Evolutionary conservation across 192 early-diverging fungal genomes (phyloP).

Genomic region (Gorgonomyces haynaldii): DNA sequence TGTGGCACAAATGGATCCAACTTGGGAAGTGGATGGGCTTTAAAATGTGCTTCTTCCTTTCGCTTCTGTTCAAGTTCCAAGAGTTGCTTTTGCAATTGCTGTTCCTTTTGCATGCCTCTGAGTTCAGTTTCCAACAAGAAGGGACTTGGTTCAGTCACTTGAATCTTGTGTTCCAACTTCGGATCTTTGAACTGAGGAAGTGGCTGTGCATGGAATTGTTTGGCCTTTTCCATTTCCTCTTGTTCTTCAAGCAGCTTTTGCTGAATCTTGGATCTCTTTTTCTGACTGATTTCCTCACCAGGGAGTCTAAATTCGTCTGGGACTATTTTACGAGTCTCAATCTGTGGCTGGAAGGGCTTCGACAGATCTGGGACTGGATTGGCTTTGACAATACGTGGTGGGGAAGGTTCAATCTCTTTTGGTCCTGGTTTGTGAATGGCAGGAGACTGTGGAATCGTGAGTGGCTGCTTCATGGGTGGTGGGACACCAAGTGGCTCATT

Average conservation of each 20-base stretch:
- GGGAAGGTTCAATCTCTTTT: slow-evolving; percentile 7
- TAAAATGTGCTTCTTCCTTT: slow-evolving; percentile 27
- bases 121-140: slow-evolving; percentile 47
- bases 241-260: slow-evolving; percentile 27
- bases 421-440: slow-evolving; percentile 26
- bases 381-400: slow-evolving; percentile 25
- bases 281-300: slow-evolving; percentile 45
- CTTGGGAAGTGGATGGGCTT: slow-evolving; percentile 46
- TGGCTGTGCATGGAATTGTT: slow-evolving; percentile 43
- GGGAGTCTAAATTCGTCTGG: slow-evolving; percentile 40
- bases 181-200: background rate
- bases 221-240: slow-evolving; percentile 26
- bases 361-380: slow-evolving; percentile 26
- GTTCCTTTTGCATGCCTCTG: slow-evolving; percentile 35
- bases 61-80: slow-evolving; percentile 22
- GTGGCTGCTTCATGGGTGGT: slow-evolving; percentile 7
- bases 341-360: slow-evolving; percentile 24
- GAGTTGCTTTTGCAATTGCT: slow-evolving; percentile 21
- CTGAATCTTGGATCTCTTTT: slow-evolving; percentile 42
- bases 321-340: slow-evolving; percentile 23
- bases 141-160: slow-evolving; percentile 40
- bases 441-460: slow-evolving; percentile 34
- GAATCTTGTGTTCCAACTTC: background rate
- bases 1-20: slow-evolving; percentile 49
- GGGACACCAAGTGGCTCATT: slow-evolving; percentile 9